phyloP scores from a whole-genome alignment of 2,329 filamentous ascomycete species.

The Pezizomycotina sp. region DNA sequence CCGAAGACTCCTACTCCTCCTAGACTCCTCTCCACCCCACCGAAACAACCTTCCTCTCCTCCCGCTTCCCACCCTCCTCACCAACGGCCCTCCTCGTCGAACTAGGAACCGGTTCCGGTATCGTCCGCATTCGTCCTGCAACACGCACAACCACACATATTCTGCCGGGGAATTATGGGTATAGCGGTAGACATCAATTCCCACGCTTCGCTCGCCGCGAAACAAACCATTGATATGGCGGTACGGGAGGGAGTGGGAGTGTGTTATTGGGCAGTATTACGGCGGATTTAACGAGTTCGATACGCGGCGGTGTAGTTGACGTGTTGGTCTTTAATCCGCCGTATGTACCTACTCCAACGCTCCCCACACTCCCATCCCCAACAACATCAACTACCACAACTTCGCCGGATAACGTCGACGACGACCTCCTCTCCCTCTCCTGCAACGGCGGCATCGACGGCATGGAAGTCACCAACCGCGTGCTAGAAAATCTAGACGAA shows the following conservation, averaged over 20 bases:
- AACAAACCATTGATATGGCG: constrained; percentile 45
- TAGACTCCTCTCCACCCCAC: constrained; percentile 61
- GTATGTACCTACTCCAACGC: constrained; percentile 71
- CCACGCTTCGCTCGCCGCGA: constrained; percentile 63
- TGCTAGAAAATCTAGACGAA: constrained; percentile 52
- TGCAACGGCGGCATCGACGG: constrained; percentile 81
- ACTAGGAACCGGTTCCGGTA: constrained; percentile 77
- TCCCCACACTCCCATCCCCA: constrained; percentile 42
- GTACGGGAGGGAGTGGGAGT: too few species aligned
- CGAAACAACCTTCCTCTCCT: constrained; percentile 52
- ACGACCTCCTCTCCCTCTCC: constrained; percentile 64
- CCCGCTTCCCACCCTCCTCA: constrained; percentile 38
- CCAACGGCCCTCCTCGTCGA: constrained; percentile 55
- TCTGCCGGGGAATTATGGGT: constrained; percentile 50
- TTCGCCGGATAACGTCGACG: constrained; percentile 46
- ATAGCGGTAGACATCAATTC: constrained; percentile 71
- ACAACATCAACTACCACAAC: constrained; percentile 18
- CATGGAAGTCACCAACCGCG: constrained; percentile 78
- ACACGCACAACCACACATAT: constrained; percentile 56
- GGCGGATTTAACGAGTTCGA: constrained; percentile 50
- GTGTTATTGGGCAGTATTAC: constrained; percentile 49
- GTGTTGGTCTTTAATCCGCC: constrained; percentile 92
- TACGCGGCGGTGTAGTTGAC: constrained; percentile 49
- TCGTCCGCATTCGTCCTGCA: constrained; percentile 80
- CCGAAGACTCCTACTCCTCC: constrained; percentile 88